phyloP scores from a whole-genome alignment of 441 rosid species.

The Kokia cookei region DNA sequence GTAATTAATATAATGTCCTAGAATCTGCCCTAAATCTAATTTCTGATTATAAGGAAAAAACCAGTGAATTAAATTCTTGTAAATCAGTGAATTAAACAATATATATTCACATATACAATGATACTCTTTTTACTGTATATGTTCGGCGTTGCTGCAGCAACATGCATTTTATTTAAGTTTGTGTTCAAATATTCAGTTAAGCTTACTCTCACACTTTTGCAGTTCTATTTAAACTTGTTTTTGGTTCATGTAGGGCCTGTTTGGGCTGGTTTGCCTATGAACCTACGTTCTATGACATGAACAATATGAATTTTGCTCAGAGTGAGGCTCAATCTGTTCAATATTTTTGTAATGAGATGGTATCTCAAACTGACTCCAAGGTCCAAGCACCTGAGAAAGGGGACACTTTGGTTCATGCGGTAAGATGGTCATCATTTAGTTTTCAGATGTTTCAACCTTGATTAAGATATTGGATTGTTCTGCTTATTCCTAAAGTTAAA shows the following conservation, averaged over 20 bases:
- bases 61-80: no score
- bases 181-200: not conserved
- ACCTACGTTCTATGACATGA: constrained; percentile 83
- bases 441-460: not conserved
- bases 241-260: constrained; percentile 61
- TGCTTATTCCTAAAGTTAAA: constrained; percentile 16
- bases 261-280: constrained; percentile 98
- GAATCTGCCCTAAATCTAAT: no score
- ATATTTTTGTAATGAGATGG: constrained; percentile 61
- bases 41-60: no score
- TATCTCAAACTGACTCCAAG: constrained; percentile 55
- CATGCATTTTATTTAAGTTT: not conserved
- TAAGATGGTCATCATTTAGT: constrained; percentile 16
- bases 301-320: constrained; percentile 57
- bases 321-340: constrained; percentile 88
- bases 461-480: not conserved
- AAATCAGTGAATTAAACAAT: not conserved
- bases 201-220: not conserved
- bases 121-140: not conserved
- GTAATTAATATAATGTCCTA: no score
- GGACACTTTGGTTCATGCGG: constrained; percentile 48
- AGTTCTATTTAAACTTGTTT: constrained; percentile 10
- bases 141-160: not conserved
- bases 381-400: constrained; percentile 61
- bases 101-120: not conserved